Evolutionary conservation across 768 basidiomycete genomes (phyloP), one percentile per base, ranked within the genome.

Genomic region (Russula earlei): DNA sequence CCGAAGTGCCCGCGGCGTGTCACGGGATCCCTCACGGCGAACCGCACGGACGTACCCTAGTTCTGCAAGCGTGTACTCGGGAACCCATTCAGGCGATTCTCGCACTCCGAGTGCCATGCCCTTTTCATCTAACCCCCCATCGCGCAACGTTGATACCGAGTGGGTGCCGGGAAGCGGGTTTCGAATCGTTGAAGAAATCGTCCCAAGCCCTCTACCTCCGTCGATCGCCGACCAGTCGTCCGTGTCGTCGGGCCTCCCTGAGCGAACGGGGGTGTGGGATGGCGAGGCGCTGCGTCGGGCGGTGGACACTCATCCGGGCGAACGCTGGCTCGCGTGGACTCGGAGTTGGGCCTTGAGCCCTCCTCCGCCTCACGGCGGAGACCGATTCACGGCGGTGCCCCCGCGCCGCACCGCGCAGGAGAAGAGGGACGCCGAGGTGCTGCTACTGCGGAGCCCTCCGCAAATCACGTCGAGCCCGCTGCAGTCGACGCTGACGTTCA

Each of bases 371-470:
- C 51, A 20, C 31, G 51, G 37, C 5, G 59, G 62, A 34, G 80
- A 78, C 62, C 67, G 60, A 36, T 77, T 75, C 63, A 77, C 77
- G 0, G 64, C 68, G 1, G 49, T 71, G 14, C 78, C 77, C 5
- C 53, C 58, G 9, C 69, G 73, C 8, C 62, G 61, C 60, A 25
- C 63, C 59, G 29, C 66, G 67, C 40, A 70, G 66, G 58, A 53
- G 68, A 62, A 62, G 47, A n/a, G 71, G 68, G 49, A 41, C 25
- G 15, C 46, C 33, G 51, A 47, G 3, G 61, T 77, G 20, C 71
- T 85, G 3, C 80, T 81, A n/a, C n/a, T n/a, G 0, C 70, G 70
- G 24, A 82, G 81, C 58, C 84, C 84, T 0, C 73, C 80, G 2
- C 73, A 74, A 56, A 67, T 85, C 34, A 79, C 71, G 66, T 83